phyloP scores from a whole-genome alignment of 169 alveolate species.

The Plasmodium malariae region DNA sequence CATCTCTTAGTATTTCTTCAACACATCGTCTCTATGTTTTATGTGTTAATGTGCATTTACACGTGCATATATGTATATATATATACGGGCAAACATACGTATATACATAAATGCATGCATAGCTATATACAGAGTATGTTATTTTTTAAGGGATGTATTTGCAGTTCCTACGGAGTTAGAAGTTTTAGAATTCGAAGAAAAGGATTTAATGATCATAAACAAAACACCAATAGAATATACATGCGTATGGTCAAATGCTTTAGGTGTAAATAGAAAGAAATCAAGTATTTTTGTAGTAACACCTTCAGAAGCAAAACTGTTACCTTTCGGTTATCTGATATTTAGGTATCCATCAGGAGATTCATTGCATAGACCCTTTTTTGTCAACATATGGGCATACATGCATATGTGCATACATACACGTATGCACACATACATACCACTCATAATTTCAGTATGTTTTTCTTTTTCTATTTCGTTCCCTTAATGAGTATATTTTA shows the following conservation, averaged over 20 bases:
- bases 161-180: slow-evolving; percentile 63
- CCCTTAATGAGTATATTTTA: not conserved
- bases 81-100: not conserved
- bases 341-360: slow-evolving; percentile 26
- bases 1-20: no score
- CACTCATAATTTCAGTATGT: slow-evolving; percentile 3
- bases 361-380: not conserved
- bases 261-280: slow-evolving; percentile 16
- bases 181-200: slow-evolving; percentile 58
- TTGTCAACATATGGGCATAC: not conserved
- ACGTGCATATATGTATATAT: not conserved
- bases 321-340: slow-evolving; percentile 50
- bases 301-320: slow-evolving; percentile 57
- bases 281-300: slow-evolving; percentile 20
- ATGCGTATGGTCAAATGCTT: slow-evolving; percentile 59
- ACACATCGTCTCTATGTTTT: no score
- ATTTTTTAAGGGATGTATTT: slow-evolving; percentile 43
- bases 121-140: not conserved
- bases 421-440: no score
- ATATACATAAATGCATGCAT: not conserved
- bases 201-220: slow-evolving; percentile 52
- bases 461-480: not conserved
- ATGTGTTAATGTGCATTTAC: no score
- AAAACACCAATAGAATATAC: slow-evolving; percentile 72
- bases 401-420: not conserved